Percentiles rank a stretch among this genome's conserved stretches.
phyloP scores from a whole-genome alignment of 2,329 filamentous ascomycete species.

The Penicillium sp. region DNA sequence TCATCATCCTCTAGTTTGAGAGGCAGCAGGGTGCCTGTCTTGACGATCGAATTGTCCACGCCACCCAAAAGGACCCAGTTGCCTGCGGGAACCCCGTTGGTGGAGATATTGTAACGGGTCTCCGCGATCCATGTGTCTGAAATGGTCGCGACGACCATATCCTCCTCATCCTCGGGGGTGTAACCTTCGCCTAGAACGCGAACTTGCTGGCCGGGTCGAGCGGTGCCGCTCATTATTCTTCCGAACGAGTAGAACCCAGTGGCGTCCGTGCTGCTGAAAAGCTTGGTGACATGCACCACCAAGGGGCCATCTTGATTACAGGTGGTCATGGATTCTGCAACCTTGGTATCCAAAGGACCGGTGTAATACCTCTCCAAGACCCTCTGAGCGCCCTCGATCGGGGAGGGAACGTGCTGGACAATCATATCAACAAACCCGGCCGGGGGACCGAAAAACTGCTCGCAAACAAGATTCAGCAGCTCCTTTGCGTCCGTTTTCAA shows the following conservation, averaged over 20 bases:
- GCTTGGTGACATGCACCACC: slow-evolving; percentile 86
- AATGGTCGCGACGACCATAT: slow-evolving; percentile 85
- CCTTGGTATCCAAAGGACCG: slow-evolving; percentile 75
- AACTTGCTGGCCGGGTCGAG: slow-evolving; percentile 73
- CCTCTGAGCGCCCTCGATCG: slow-evolving; percentile 68
- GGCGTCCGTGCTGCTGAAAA: slow-evolving; percentile 88
- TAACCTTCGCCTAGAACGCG: slow-evolving; percentile 93
- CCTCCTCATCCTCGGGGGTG: slow-evolving; percentile 94
- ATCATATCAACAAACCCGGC: slow-evolving; percentile 95
- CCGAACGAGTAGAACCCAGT: slow-evolving; percentile 86
- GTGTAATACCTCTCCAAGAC: slow-evolving; percentile 87
- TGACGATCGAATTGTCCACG: slow-evolving; percentile 96
- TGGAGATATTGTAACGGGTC: slow-evolving; percentile 86
- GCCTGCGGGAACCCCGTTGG: slow-evolving; percentile 86
- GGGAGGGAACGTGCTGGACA: slow-evolving; percentile 81
- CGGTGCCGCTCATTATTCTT: slow-evolving; percentile 87
- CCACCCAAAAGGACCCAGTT: slow-evolving; percentile 90
- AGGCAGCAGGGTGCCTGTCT: slow-evolving; percentile 86
- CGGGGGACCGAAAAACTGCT: slow-evolving; percentile 89
- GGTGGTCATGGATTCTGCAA: slow-evolving; percentile 71
- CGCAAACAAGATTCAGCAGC: slow-evolving; percentile 81
- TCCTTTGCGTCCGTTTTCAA: slow-evolving; percentile 86
- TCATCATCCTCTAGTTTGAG: slow-evolving; percentile 77
- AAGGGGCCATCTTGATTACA: slow-evolving; percentile 89
- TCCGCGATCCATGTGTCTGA: slow-evolving; percentile 85